Conservation (phyloP, 768 basidiomycete species). For the Boletus sp. region DNA sequence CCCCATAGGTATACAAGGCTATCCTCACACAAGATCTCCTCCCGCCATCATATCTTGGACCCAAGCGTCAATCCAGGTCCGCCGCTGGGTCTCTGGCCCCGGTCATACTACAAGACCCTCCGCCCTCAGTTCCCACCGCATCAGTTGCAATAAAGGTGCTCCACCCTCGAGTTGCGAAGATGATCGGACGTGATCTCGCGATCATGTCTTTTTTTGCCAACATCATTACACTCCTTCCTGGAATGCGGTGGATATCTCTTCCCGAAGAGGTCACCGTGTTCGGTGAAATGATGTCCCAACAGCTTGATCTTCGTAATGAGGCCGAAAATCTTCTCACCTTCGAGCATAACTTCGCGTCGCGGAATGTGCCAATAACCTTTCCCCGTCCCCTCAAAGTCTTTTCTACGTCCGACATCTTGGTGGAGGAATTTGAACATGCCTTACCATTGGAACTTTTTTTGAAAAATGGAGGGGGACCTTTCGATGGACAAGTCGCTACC, state of each 20-base stretch:
- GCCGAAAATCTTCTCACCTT: conserved; percentile 84
- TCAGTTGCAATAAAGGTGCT: conserved; percentile 95
- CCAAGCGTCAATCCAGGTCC: conserved; percentile 56
- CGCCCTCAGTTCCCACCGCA: conserved; percentile 73
- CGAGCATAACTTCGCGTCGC: conserved; percentile 78
- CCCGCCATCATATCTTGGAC: conserved; percentile 78
- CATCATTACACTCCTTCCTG: conserved; percentile 73
- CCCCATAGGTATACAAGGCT: conserved; percentile 77
- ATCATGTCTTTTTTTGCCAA: conserved; percentile 95
- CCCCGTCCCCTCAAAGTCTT: conserved; percentile 81
- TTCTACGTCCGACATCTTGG: conserved; percentile 77
- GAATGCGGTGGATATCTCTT: conserved; percentile 94
- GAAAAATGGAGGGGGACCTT: conserved; percentile 88
- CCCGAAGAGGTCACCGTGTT: conserved; percentile 95
- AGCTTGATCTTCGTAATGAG: conserved; percentile 88
- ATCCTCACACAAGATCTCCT: conserved; percentile 80
- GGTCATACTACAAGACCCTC: conserved; percentile 46
- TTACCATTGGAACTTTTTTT: conserved; percentile 85
- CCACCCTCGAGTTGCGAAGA: conserved; percentile 81
- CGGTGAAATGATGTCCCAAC: conserved; percentile 93
- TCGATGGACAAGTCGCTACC: conserved; percentile 84
- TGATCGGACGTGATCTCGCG: conserved; percentile 82
- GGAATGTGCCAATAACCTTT: conserved; percentile 82
- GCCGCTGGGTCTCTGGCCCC: conserved; percentile 52
- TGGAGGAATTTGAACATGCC: conserved; percentile 94